phyloP scores from a whole-genome alignment of 441 rosid genomes.

The Mallotus japonicus region DNA sequence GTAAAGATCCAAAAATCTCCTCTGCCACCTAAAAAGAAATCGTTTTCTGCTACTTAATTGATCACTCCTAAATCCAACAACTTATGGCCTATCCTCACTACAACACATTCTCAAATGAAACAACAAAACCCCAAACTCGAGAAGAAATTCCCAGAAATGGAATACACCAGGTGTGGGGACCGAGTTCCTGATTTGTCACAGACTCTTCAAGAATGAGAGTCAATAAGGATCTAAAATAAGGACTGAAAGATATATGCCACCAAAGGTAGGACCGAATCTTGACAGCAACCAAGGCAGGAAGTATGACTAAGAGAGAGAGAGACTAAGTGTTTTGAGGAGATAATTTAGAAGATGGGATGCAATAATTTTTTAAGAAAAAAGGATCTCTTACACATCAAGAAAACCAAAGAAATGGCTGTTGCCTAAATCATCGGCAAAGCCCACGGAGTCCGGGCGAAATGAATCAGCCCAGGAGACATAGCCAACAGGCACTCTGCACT shows the following conservation, averaged over 20 bases:
- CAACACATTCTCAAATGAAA: constrained; percentile 35
- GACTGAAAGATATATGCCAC: constrained; percentile 33
- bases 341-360: constrained; percentile 35
- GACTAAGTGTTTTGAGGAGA: constrained; percentile 23
- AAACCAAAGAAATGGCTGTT: constrained; percentile 53
- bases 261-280: constrained; percentile 55
- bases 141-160: constrained; percentile 38
- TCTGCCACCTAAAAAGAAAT: constrained; percentile 23
- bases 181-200: constrained; percentile 38
- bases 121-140: constrained; percentile 35
- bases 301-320: constrained; percentile 35
- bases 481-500: constrained; percentile 50
- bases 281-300: constrained; percentile 57
- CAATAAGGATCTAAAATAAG: constrained; percentile 36
- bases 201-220: constrained; percentile 46
- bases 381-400: constrained; percentile 58
- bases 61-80: constrained; percentile 29
- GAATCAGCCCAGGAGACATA: constrained; percentile 68
- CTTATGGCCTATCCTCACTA: constrained; percentile 16
- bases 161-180: constrained; percentile 62
- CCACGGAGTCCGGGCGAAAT: constrained; percentile 62
- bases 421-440: constrained; percentile 65
- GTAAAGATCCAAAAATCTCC: constrained; percentile 28
- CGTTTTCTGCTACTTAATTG: constrained; percentile 25
- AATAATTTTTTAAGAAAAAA: constrained; percentile 36